phyloP scores from a whole-genome alignment of 163 green algal species.

The Smithsoniella earleae region DNA sequence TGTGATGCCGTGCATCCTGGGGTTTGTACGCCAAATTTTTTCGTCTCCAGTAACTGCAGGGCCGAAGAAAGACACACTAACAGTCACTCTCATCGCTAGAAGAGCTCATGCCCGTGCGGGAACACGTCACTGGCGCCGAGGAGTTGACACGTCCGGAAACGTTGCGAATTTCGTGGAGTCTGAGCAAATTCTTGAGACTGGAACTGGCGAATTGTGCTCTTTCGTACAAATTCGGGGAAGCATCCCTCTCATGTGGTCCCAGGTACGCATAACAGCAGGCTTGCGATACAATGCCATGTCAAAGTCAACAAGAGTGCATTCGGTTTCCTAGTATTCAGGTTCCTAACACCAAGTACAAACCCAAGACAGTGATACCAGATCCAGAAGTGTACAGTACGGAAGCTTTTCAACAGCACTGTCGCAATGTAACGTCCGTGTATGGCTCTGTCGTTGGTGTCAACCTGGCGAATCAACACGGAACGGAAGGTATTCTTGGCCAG shows the following conservation, averaged over 20 bases:
- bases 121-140: conserved; percentile 73
- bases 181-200: conserved; percentile 63
- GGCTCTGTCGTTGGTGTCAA: conserved; percentile 57
- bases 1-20: conserved; percentile 47
- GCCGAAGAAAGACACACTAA: background rate
- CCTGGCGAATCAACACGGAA: conserved; percentile 69
- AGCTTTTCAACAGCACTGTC: conserved; percentile 54
- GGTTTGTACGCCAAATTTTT: conserved; percentile 55
- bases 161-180: conserved; percentile 88
- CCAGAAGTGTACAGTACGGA: conserved; percentile 34
- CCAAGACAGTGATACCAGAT: conserved; percentile 55
- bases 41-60: conserved; percentile 34
- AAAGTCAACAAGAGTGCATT: background rate
- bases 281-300: background rate
- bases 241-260: conserved; percentile 72
- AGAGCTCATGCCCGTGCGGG: conserved; percentile 50
- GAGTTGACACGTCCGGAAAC: conserved; percentile 53
- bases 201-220: conserved; percentile 26
- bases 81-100: conserved; percentile 67
- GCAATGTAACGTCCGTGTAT: conserved; percentile 51
- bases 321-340: conserved; percentile 42
- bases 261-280: conserved; percentile 1
- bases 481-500: conserved; percentile 60
- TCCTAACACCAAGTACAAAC: conserved; percentile 90
- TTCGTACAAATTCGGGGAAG: conserved; percentile 59